Percentiles rank a stretch among this genome's conserved stretches.
Evolutionary conservation across 106 monocot species (phyloP).

Genomic region (Narthecium ossifragum): DNA sequence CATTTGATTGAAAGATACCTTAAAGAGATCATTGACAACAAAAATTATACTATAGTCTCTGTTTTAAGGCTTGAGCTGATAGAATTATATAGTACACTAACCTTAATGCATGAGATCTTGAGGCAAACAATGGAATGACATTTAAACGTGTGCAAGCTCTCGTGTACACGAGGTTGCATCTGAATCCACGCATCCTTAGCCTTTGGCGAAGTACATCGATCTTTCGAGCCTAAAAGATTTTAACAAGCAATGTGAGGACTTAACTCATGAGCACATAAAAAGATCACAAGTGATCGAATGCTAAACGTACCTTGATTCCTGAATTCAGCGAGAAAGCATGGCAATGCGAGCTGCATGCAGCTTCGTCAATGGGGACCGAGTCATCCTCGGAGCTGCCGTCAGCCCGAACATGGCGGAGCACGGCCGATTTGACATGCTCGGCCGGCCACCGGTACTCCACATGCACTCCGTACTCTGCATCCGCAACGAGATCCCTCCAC

Average conservation of each 20-base stretch:
- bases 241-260: not conserved
- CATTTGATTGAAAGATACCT: constrained; percentile 65
- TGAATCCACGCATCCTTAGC: constrained; percentile 63
- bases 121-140: constrained; percentile 56
- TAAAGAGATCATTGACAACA: too few relatives aligned
- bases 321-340: constrained; percentile 38
- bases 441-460: constrained; percentile 50
- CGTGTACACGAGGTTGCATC: constrained; percentile 60
- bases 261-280: not conserved
- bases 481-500: constrained; percentile 45
- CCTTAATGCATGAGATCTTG: constrained; percentile 61
- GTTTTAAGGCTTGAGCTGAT: too few relatives aligned
- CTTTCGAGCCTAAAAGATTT: constrained; percentile 30
- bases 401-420: constrained; percentile 29
- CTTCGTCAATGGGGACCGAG: constrained; percentile 30
- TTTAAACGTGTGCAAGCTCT: constrained; percentile 48
- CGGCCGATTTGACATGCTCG: constrained; percentile 39
- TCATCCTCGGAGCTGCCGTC: constrained; percentile 26
- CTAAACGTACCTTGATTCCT: constrained; percentile 33
- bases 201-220: constrained; percentile 43
- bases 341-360: constrained; percentile 35
- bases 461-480: constrained; percentile 40
- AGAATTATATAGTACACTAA: constrained; percentile 5
- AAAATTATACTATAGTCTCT: too few relatives aligned
- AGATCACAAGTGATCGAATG: too few relatives aligned